Base-by-base conservation (phyloP, 1,284 basidiomycete species). In the Naganishia liquefaciens region DNA sequence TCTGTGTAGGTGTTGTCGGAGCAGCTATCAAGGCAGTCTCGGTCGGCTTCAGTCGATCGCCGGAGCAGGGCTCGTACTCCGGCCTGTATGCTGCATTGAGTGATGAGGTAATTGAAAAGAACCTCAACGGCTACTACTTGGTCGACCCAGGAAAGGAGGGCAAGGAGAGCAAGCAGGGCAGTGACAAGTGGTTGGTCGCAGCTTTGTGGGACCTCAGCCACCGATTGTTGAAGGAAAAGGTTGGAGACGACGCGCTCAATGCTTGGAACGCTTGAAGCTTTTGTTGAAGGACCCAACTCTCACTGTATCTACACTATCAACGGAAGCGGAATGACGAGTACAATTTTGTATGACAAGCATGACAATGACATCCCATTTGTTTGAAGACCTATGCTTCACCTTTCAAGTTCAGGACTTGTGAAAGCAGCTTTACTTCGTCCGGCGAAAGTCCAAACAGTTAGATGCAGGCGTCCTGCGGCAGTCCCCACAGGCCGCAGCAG, bases 161-260 rank as follows among this genome's bases (percentile, higher is more conserved):
- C 50, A 52, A 52, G 50, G 64, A 61, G 51, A 61, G 51, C 51
- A 44, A 27, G 19, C 64, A 49, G 47, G 80, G 77, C 17, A 64
- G 73, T 42, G 78, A 82, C 64, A 68, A 67, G 51, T 73, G 76
- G 62, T 73, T 81, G 15, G 79, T 74, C 6, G 75, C 72, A 54
- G 79, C 79, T n/a, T 68, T 82, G 46, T 82, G 81, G 78, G 75
- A 71, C 25, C 72, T 81, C 62, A 78, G 76, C 62, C 74, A 80
- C 68, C 60, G 69, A 25, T 65, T 81, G 50, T 74, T 80, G 25
- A 70, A 67, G 68, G 73, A 78, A 43, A 76, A 76, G 65, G 65
- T 80, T 17, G 77, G 78, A 13, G 44, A 68, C 6, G 77, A 79
- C 39, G 77, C 76, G 37, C 66, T 82, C 54, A 66, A 73, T 37